phyloP scores from a whole-genome alignment of 208 protist genomes.

The Lotmaria passim region DNA sequence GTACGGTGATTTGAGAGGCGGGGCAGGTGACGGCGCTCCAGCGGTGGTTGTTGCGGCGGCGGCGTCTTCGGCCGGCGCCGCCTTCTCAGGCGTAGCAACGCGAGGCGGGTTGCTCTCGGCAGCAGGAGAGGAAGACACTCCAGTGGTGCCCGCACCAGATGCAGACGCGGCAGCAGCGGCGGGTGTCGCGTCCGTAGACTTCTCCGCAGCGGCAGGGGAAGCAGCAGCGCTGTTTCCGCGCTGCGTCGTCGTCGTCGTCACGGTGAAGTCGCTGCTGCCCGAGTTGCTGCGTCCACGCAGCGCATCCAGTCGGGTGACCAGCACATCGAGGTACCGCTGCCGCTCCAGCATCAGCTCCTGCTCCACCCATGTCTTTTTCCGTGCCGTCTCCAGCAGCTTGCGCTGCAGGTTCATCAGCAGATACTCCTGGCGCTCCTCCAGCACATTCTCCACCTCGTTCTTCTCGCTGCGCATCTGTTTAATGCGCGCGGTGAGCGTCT shows the following conservation, averaged over 20 bases:
- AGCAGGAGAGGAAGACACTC: background rate
- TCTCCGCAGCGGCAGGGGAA: background rate
- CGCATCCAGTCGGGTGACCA: constrained; percentile 37
- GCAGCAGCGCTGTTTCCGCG: too few relatives aligned
- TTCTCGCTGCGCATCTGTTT: constrained; percentile 55
- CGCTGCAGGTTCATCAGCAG: constrained; percentile 68
- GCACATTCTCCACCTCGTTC: constrained; percentile 62
- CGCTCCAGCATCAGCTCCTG: constrained; percentile 73
- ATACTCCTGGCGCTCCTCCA: constrained; percentile 76
- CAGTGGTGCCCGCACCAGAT: background rate
- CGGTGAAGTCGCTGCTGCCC: constrained; percentile 19
- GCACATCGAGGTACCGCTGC: constrained; percentile 69
- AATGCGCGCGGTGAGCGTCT: constrained; percentile 52
- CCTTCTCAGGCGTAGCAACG: constrained; percentile 4
- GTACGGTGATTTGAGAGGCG: background rate
- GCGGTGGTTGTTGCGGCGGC: too few relatives aligned
- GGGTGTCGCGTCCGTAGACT: background rate
- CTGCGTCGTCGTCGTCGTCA: too few relatives aligned
- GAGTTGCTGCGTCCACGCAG: constrained; percentile 31
- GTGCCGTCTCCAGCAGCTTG: constrained; percentile 68
- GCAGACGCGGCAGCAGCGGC: background rate
- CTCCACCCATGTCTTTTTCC: constrained; percentile 69
- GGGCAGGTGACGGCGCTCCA: too few relatives aligned
- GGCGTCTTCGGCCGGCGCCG: background rate
- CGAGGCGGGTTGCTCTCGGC: background rate